Evolutionary conservation across 1,284 basidiomycete genomes (phyloP), one percentile per base, ranked within the genome.

Genomic region (Anthracocystis panici-leucophaei): DNA sequence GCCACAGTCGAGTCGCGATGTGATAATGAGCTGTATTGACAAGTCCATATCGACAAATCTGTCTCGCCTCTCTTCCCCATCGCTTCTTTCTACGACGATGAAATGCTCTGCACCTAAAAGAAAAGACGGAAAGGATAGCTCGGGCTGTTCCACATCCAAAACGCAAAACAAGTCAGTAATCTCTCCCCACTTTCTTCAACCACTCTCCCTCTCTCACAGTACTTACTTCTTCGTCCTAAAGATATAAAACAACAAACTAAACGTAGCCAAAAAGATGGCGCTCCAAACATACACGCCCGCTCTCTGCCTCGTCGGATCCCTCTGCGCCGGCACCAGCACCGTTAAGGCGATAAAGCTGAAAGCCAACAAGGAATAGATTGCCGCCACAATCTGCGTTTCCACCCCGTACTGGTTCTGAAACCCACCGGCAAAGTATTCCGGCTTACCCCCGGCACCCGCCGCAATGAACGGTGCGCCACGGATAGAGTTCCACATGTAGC

Each of bases 401-500:
- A 96, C 92, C 3, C 94, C 95, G 79, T 90, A 92, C 86, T 98
- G 95, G 82, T 91, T 94, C 83, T 92, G 91, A 87, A 92, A 97
- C 2, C 96, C 95, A 10, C 87, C 89, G 10, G 93, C 92, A 82
- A 97, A 92, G 91, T 94, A 95, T 69, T 88, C 88, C 21, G 91
- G 75, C 27, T 90, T 82, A 86, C 91, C 88, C 31, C 84, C 77
- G 0, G 75, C 78, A 4, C 80, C 82, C 12, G 78, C 75, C 40
- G 90, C 90, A 56, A 89, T 88, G 81, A 90, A 94, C 2, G 95
- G 95, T 62, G 90, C 90, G 52, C 89, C 89, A 72, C 96, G 91
- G 81, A 99, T 99, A 73, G 91, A 91, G 78, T 93, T 94, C 88
- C 97, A 99, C 97, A 99, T 99, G 88, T 92, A 92, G 4, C 83